Base-by-base conservation (phyloP, 1,284 basidiomycete genomes). In the Tetrapyrgos nigripes region DNA sequence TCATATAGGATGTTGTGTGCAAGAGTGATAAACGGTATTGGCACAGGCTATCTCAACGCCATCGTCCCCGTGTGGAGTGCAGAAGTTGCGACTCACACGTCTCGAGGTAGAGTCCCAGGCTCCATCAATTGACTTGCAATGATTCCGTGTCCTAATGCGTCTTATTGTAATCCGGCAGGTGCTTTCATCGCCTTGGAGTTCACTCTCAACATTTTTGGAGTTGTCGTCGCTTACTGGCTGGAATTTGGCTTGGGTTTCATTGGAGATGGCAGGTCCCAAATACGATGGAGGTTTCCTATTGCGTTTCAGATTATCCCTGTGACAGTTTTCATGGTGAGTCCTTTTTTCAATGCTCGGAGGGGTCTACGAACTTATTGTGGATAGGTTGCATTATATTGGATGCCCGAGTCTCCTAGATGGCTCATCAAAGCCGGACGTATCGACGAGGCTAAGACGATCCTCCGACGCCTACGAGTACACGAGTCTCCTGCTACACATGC, bases 371-470 rank as follows among this genome's bases (percentile, higher is more conserved):
- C 37, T 40, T n/a, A n/a, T n/a, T n/a, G n/a, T n/a, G n/a, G 27
- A 29, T 48, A 75, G 75, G 44, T 62, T 53, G 60, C 63, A 19
- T 52, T 64, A 13, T 49, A 70, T 40, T 73, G 76, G 66, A 77
- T 82, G 66, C 79, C 79, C 60, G 84, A 87, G 63, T 83, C 80
- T 19, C 85, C 85, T 5, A 81, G 85, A 49, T 86, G 82, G 79
- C 76, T 85, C 23, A 70, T 84, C 62, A 83, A 82, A 69, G 77
- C 77, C 57, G 84, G 84, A 6, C 76, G 80, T 4, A 65, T 72
- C 28, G 77, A 78, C 4, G 78, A 81, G 53, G 84, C 84, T 3
- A 73, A 73, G 52, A 67, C 68, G 17, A 76, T 83, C 56, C 73
- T 84, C 24, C 46, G 43, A 26, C 55, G 55, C 14, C 28, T 61